Evolutionary conservation across 352 stramenopile species (phyloP).

Genomic region (Hyaloperonospora brassicae): DNA sequence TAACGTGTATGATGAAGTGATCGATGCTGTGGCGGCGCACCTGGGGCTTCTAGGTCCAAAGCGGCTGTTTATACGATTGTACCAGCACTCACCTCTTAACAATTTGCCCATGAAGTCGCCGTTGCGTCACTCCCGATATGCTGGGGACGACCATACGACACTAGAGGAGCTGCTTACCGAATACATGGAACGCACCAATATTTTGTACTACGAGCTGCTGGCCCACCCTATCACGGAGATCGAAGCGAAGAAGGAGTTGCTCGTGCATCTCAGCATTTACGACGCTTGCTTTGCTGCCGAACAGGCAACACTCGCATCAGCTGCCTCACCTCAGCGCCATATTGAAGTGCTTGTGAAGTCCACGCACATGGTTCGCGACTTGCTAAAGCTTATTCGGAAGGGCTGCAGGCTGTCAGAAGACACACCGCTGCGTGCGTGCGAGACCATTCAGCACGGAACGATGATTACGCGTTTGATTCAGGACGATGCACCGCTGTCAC

Average conservation of each 20-base stretch:
- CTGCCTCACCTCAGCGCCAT: constrained; percentile 23
- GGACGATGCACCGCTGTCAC: constrained; percentile 32
- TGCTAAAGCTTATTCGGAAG: constrained; percentile 43
- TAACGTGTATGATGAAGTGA: constrained; percentile 67
- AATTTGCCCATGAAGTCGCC: constrained; percentile 55
- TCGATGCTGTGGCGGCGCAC: constrained; percentile 44
- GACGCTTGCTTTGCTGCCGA: constrained; percentile 53
- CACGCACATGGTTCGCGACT: constrained; percentile 36
- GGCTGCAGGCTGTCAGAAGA: constrained; percentile 35
- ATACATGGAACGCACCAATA: constrained; percentile 57
- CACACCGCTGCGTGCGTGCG: constrained; percentile 45
- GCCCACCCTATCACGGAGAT: constrained; percentile 74
- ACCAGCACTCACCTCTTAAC: constrained; percentile 70
- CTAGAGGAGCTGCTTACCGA: constrained; percentile 67
- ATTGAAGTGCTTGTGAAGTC: constrained; percentile 62
- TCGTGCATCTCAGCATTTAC: constrained; percentile 72
- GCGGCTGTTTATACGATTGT: constrained; percentile 60
- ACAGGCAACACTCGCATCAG: constrained; percentile 24
- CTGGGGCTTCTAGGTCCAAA: constrained; percentile 37
- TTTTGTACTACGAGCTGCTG: constrained; percentile 71
- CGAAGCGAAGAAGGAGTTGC: constrained; percentile 75
- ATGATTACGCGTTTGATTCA: constrained; percentile 43
- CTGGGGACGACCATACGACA: constrained; percentile 47
- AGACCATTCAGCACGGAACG: constrained; percentile 52
- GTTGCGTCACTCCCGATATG: constrained; percentile 55